Base-by-base conservation (phyloP, 192 early-diverging fungal species). In the Diversispora epigaea region DNA sequence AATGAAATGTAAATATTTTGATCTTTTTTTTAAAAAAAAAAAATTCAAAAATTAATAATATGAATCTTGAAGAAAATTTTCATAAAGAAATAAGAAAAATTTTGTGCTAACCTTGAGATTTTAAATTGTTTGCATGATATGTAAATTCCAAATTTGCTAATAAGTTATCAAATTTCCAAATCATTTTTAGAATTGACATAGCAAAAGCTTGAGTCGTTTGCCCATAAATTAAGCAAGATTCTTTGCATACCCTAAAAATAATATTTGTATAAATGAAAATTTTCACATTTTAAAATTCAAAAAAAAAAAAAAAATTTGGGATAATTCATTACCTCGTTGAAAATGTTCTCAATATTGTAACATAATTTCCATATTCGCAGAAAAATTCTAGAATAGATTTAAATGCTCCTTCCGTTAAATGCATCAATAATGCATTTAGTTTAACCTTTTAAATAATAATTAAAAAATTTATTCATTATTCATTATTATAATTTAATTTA, bases 201-300 rank as follows among this genome's bases (percentile, higher is more conserved):
- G 80, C 67, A 76, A 84, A 84, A 5, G 83, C 80, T 50, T 84
- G 83, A n/a, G 68, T 66, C 1, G 83, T 84, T 66, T 80, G 78
- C 11, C 83, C 83, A 74, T 80, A 81, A n/a, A 65, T 25, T n/a
- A 60, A 12, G 25, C 58, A 62, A 57, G 54, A 19, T 46, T 55
- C 56, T 14, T 14, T 63, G 40, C 72, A 63, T 60, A 74, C 63
- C 21, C 72, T 74, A n/a, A 50, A 6, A 6, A 41, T 43, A n/a
- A 5, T 21, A 32, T 25, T 22, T 4, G 4, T 54, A 14, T 0
- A 14, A 54, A 17, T 54, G n/a, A 54, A 54, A 11, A 4, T 0
- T 12, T 14, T 4, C 50, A 44, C 41, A 46, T 17, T 45, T 10
- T 15, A 44, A 45, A 15, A n/a, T 63, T 44, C 3, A 73, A 64